Base-by-base conservation (phyloP, 805 yeast genomes). In the Ogataea minuta region DNA sequence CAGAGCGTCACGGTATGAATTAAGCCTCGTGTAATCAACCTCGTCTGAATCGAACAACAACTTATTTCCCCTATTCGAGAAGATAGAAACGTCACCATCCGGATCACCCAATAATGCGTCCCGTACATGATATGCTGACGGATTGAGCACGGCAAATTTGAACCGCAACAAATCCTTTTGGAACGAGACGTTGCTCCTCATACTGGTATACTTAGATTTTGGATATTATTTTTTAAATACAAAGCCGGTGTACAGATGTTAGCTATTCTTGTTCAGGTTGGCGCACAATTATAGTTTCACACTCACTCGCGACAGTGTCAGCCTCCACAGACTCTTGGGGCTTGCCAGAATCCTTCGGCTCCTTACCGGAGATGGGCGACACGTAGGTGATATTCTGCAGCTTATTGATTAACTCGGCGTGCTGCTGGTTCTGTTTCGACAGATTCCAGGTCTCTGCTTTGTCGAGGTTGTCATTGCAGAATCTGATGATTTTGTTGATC, bases 371-470 rank as follows among this genome's bases (percentile, higher is more conserved):
- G 10, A 36, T 37, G 5, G 45, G 38, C 19, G 44, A 35, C 14
- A 51, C 49, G 28, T 50, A 46, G 15, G 53, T 49, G 31, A 59
- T 51, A 25, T 50, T 52, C 27, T 58, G 56, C 14, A 62, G 43
- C 35, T 58, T 57, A 33, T 50, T 49, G 14, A 53, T 34, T 33
- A 63, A 42, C 31, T 53, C 46, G 8, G 45, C 38, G 39, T 57
- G 58, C 31, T 59, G 62, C 28, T 58, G 52, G 34, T 36, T 44
- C 34, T 60, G 64, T 32, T 55, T 54, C 21, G 51, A 53, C 9
- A 46, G 41, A 34, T 64, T 63, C 97, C 97, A 91, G 16, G 71
- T 67, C 59, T 93, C 97, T 1, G 96, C 96, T 48, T 81, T 80
- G 33, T 77, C 81, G 38, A 91, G 68, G 35, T 89, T 89, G 32